phyloP scores from a whole-genome alignment of 176 grass and related monocot genomes.

The Hsuehochloa calcarea region DNA sequence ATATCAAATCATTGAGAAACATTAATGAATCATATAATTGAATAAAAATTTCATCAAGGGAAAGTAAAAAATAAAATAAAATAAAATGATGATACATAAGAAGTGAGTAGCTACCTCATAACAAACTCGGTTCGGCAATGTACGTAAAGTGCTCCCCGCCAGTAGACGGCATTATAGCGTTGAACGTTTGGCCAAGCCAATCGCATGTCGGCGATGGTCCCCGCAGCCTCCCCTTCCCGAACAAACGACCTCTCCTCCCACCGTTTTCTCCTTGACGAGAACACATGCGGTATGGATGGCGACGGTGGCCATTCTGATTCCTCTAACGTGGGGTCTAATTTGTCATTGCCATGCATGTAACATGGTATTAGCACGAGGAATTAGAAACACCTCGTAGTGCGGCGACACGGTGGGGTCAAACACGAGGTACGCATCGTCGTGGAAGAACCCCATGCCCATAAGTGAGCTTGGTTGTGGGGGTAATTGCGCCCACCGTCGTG shows the following conservation, averaged over 20 bases:
- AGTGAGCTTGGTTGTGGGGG: neutral
- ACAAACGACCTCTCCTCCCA: neutral
- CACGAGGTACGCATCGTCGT: neutral
- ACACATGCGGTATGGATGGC: neutral
- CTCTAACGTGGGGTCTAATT: neutral
- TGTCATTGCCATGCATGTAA: neutral
- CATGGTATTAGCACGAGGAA: neutral
- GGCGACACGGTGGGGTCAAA: constrained; percentile 12
- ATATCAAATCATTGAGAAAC: too few species aligned
- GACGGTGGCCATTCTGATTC: neutral
- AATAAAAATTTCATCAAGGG: too few species aligned
- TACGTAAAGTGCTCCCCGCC: neutral
- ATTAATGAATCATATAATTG: too few species aligned
- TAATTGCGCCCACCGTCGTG: neutral
- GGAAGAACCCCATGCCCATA: neutral
- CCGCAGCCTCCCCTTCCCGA: neutral
- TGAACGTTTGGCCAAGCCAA: too few species aligned
- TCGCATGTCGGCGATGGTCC: neutral
- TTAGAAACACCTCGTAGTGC: neutral
- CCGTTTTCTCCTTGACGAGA: neutral
- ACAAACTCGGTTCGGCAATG: neutral
- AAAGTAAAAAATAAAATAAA: too few species aligned
- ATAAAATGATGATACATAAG: neutral
- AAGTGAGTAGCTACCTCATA: neutral
- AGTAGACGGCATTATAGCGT: neutral